Percentiles rank a stretch among this genome's conserved stretches.
phyloP scores from a whole-genome alignment of 2,329 filamentous ascomycete genomes.

The Sporothrix protearum region DNA sequence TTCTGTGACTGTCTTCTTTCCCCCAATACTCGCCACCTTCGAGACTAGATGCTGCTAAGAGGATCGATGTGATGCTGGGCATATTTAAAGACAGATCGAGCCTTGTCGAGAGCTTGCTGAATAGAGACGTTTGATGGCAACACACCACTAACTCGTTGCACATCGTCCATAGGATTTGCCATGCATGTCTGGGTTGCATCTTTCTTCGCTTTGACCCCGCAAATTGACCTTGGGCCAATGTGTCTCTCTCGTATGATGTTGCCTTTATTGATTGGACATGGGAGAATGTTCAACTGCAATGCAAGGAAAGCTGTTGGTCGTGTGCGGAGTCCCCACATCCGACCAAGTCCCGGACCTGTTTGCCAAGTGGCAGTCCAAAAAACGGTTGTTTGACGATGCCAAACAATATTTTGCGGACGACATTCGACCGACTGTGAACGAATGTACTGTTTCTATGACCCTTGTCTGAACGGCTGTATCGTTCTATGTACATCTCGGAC shows the following conservation, averaged over 20 bases:
- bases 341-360: background rate
- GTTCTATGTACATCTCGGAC: background rate
- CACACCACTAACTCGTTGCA: background rate
- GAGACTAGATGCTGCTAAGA: background rate
- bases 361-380: background rate
- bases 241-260: conserved; percentile 2
- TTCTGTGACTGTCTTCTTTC: background rate
- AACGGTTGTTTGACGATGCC: background rate
- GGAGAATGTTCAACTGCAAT: background rate
- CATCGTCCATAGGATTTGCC: background rate
- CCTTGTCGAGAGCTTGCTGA: background rate
- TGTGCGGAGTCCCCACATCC: background rate
- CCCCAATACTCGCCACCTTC: background rate
- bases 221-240: background rate
- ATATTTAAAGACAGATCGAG: background rate
- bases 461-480: background rate
- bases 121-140: background rate
- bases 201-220: conserved; percentile 10
- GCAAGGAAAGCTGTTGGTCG: background rate
- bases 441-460: background rate
- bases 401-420: background rate
- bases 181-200: conserved; percentile 7
- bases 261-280: background rate
- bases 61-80: background rate
- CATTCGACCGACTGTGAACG: background rate